A percentile compares a stretch with the other conserved stretches of the same genome.
phyloP scores from a whole-genome alignment of 2,329 filamentous ascomycete species.

The Neofusicoccum laricinum region DNA sequence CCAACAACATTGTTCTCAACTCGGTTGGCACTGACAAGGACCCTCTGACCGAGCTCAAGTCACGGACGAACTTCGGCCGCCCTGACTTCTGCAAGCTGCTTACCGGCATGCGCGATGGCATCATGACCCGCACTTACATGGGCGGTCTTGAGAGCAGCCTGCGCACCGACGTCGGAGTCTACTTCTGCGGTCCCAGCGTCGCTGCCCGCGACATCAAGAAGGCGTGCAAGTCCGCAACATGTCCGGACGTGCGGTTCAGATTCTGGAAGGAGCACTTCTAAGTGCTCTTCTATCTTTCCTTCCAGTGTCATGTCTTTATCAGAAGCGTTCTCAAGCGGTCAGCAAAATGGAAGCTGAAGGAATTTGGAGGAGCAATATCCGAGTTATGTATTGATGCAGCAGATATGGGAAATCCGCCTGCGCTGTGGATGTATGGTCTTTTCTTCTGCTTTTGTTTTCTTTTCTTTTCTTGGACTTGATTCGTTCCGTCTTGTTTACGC shows the following conservation, averaged over 20 bases:
- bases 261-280: slow-evolving; percentile 96
- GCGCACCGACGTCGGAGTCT: slow-evolving; percentile 87
- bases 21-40: slow-evolving; percentile 84
- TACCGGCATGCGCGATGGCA: slow-evolving; percentile 80
- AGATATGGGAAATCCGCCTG: not conserved
- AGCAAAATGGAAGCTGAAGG: too few species aligned
- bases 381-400: not conserved
- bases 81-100: slow-evolving; percentile 85
- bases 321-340: not conserved
- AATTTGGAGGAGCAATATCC: not conserved
- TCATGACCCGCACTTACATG: slow-evolving; percentile 81
- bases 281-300: not conserved
- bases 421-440: not conserved
- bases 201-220: slow-evolving; percentile 79
- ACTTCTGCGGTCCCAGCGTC: slow-evolving; percentile 89
- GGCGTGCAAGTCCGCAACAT: slow-evolving; percentile 71
- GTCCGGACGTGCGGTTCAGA: slow-evolving; percentile 81
- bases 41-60: slow-evolving; percentile 85
- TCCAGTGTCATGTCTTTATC: not conserved
- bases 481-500: not conserved
- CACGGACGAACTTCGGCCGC: slow-evolving; percentile 89
- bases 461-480: not conserved
- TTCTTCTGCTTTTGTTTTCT: not conserved
- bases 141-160: slow-evolving; percentile 72
- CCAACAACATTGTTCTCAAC: slow-evolving; percentile 96